Base-by-base conservation (phyloP, 2,329 filamentous ascomycete species). In the Scleromitrula shiraiana region DNA sequence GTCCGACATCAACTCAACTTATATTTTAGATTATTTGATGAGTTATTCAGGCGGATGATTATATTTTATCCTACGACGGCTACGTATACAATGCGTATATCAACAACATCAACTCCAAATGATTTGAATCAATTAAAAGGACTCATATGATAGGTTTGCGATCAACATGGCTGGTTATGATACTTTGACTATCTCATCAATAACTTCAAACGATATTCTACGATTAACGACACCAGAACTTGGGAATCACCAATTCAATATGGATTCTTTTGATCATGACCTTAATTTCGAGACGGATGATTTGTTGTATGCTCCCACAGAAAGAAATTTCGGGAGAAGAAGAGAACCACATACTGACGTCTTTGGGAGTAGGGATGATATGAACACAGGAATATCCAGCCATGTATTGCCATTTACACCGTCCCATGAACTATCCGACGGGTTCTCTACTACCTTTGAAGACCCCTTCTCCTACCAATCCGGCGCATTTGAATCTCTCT, bases 381-480 rank as follows among this genome's bases (percentile, higher is more conserved):
- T 40, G 4, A 45, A 51, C 19, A 46, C 43, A 22, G 51, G 51
- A 36, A 38, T 75, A 14, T 65, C 68, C 33, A 58, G n/a, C n/a
- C n/a, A n/a, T n/a, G n/a, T 66, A 5, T 59, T 76, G 32, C 73
- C 77, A 3, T 82, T 81, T 50, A 76, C 75, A 2, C 73, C 76
- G 3, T 68, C 71, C 4, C 82, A 82, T 67, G 78, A 82, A 54
- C 74, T 82, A 56, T 76, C 80, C 44, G 67, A 70, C 54, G 77
- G 79, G 56, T 73, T 77, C 41, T 74, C 72, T 32, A 77, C 76
- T 6, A 81, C 78, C 6, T 83, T 82, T 59, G 80, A 83, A 62
- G 80, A 83, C 58, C 78, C 80, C 30, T 82, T 83, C 59, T 74
- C 76, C 53, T 63, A 80, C 61, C 72, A 76, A 8, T 68, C 71